Conservation (phyloP, 768 basidiomycete species). For the Pisolithus sp. region DNA sequence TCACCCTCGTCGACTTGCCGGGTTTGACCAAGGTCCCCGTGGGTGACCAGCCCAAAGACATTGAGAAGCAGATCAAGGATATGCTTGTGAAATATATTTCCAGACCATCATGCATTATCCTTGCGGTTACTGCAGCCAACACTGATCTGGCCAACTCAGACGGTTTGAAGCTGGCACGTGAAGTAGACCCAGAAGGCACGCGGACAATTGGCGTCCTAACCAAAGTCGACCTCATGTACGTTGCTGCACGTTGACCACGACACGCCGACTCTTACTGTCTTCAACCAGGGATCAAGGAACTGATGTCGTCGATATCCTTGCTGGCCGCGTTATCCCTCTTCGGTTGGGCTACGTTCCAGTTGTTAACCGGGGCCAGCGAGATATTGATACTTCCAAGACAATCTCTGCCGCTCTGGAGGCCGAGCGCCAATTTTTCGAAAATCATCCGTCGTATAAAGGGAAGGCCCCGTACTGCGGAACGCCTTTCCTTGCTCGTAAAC, state of each 20-base stretch:
- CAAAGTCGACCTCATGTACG: slow-evolving; percentile 96
- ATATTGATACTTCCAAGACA: slow-evolving; percentile 85
- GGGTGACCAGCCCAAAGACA: slow-evolving; percentile 94
- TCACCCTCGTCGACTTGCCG: slow-evolving; percentile 96
- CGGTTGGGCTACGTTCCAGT: slow-evolving; percentile 97
- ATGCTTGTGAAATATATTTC: slow-evolving; percentile 96
- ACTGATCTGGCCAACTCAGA: slow-evolving; percentile 98
- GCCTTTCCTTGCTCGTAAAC: slow-evolving; percentile 89
- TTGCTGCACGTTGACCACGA: slow-evolving; percentile 12
- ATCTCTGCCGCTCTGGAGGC: slow-evolving; percentile 82
- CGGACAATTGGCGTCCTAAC: slow-evolving; percentile 98
- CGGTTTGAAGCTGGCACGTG: slow-evolving; percentile 90
- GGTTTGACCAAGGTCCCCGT: slow-evolving; percentile 94
- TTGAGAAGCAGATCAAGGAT: slow-evolving; percentile 94
- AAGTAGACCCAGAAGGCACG: slow-evolving; percentile 95
- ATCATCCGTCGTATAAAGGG: slow-evolving; percentile 84
- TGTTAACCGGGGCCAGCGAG: slow-evolving; percentile 96
- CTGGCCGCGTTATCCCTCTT: slow-evolving; percentile 92
- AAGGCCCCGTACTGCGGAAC: slow-evolving; percentile 97
- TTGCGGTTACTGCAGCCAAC: slow-evolving; percentile 95
- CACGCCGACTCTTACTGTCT: slow-evolving; percentile 3
- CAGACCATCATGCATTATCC: slow-evolving; percentile 91
- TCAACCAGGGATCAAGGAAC: slow-evolving; percentile 84
- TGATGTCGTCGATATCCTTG: slow-evolving; percentile 97
- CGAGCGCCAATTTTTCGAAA: slow-evolving; percentile 93